Percentiles rank a stretch among this genome's conserved stretches.
Conservation (phyloP, 2,329 filamentous ascomycete genomes). For the Sporothrix dimorphospora region DNA sequence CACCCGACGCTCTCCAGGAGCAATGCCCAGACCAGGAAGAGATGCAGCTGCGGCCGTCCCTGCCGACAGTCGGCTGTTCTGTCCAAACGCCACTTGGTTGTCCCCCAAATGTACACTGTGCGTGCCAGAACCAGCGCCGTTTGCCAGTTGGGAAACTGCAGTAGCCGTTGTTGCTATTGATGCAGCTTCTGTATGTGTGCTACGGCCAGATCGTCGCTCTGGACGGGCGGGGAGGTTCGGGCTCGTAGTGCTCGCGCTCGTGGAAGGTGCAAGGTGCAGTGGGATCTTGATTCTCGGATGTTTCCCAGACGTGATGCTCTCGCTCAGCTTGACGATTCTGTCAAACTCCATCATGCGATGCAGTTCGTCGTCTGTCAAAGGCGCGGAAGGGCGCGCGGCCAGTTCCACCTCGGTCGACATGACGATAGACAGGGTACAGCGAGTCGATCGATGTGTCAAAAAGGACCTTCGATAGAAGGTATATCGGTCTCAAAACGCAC, state of each 20-base stretch:
- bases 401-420: conserved; percentile 35
- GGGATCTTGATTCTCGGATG: conserved; percentile 66
- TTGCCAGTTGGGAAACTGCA: neutral
- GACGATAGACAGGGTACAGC: neutral
- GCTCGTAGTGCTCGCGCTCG: conserved; percentile 31
- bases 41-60: conserved; percentile 34
- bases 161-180: neutral
- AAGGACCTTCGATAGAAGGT: neutral
- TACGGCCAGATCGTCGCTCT: conserved; percentile 16
- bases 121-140: neutral
- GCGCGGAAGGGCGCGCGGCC: conserved; percentile 23
- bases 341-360: conserved; percentile 71
- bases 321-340: conserved; percentile 78
- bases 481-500: conserved; percentile 1
- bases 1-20: neutral
- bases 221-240: conserved; percentile 28
- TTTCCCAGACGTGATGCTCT: conserved; percentile 77
- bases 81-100: conserved; percentile 43
- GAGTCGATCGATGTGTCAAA: neutral
- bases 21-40: conserved; percentile 36
- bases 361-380: conserved; percentile 51
- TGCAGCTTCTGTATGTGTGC: neutral
- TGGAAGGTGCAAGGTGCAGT: conserved; percentile 41
- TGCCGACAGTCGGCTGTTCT: conserved; percentile 44
- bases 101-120: conserved; percentile 27